Percentiles rank a stretch among this genome's conserved stretches.
phyloP scores from a whole-genome alignment of 2,329 filamentous ascomycete genomes.

The Torrubiella hemipterigena region DNA sequence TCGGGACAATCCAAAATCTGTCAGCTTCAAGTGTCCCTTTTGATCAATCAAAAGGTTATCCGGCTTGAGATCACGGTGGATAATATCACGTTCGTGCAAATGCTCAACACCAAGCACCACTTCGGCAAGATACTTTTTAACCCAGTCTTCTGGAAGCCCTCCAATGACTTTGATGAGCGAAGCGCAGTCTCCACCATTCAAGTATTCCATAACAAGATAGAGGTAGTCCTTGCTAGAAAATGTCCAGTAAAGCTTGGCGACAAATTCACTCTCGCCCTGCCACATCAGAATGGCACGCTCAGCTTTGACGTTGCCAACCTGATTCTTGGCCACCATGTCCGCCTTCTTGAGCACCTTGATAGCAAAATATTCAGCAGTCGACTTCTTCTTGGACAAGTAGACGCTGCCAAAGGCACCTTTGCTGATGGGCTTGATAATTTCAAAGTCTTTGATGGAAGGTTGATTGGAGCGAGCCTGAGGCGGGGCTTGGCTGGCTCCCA shows the following conservation, averaged over 20 bases:
- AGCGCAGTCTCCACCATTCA: conserved; percentile 94
- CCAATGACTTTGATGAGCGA: conserved; percentile 91
- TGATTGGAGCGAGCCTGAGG: conserved; percentile 80
- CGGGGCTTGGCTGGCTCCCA: conserved; percentile 63
- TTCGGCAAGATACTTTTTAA: conserved; percentile 92
- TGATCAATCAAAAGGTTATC: conserved; percentile 96
- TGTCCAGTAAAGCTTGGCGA: conserved; percentile 98
- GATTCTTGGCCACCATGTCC: conserved; percentile 99
- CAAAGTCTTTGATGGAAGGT: conserved; percentile 97
- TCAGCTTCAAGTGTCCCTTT: conserved; percentile 91
- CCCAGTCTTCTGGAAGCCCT: conserved; percentile 91
- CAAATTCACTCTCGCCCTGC: conserved; percentile 98
- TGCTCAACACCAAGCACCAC: conserved; percentile 96
- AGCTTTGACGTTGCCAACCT: conserved; percentile 97
- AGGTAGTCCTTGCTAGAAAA: conserved; percentile 99
- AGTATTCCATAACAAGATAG: conserved; percentile 97
- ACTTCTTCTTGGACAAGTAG: conserved; percentile 96
- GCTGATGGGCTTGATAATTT: conserved; percentile 98
- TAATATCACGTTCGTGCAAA: conserved; percentile 85
- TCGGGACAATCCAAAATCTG: conserved; percentile 90
- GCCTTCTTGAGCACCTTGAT: conserved; percentile 98
- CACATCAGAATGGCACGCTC: conserved; percentile 99
- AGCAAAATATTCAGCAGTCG: conserved; percentile 93
- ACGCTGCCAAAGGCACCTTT: conserved; percentile 98
- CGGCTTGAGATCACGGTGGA: conserved; percentile 92